Conservation (phyloP, 164 flowering plant species). For the Nymphaea colorata region DNA sequence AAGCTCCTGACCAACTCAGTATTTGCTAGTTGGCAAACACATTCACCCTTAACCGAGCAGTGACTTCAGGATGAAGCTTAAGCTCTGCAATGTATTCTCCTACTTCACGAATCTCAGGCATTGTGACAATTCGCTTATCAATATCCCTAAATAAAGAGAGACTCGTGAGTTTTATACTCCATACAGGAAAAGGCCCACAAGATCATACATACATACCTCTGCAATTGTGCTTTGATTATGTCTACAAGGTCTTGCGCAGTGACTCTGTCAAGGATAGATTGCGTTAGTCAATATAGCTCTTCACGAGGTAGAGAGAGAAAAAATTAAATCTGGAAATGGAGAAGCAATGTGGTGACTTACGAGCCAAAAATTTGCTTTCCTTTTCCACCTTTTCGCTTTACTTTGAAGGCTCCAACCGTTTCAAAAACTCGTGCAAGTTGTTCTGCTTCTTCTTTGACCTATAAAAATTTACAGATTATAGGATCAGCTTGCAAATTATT, state of each 20-base stretch:
- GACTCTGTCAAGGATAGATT: constrained; percentile 40
- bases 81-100: constrained; percentile 88
- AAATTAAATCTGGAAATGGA: not conserved
- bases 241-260: constrained; percentile 93
- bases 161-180: not conserved
- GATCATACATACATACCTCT: constrained; percentile 35
- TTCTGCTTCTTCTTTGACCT: constrained; percentile 95
- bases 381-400: constrained; percentile 87
- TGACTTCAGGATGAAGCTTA: constrained; percentile 90
- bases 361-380: constrained; percentile 89
- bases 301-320: not conserved
- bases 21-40: constrained; percentile 53
- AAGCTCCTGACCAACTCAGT: no score
- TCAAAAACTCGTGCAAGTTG: constrained; percentile 81
- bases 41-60: constrained; percentile 60
- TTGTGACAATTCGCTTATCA: constrained; percentile 63
- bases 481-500: no score
- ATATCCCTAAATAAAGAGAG: constrained; percentile 49
- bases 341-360: constrained; percentile 25
- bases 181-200: not conserved
- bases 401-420: constrained; percentile 91
- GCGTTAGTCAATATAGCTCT: not conserved
- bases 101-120: constrained; percentile 87
- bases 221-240: constrained; percentile 89
- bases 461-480: constrained; percentile 3